Evolutionary conservation across 768 basidiomycete genomes (phyloP), one percentile per base, ranked within the genome.

Genomic region (Macrolepiota fuliginosa): DNA sequence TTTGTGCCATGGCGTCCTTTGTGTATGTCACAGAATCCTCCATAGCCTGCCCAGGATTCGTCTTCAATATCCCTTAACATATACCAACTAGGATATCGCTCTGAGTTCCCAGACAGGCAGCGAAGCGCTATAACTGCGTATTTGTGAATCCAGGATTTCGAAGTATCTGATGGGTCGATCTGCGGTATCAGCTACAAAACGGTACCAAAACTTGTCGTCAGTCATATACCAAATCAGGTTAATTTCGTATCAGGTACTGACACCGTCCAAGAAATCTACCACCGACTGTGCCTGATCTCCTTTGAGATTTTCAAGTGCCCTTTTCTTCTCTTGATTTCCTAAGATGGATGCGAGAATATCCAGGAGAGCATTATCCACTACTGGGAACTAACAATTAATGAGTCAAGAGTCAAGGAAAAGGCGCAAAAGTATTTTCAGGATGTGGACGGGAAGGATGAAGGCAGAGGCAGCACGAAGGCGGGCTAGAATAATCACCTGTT

Each of bases 11-110:
- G 63, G 13, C 52, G 13, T 1, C 69, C 71, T 58, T 52, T 69
- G 63, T 71, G 70, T 13, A 75, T 67, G 12, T 75, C 74, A 3
- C 71, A 67, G 56, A 73, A 75, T n/a, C 65, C 59, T 6, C 74
- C 74, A 24, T 62, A 57, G 0, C 66, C 62, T 4, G 64, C 58
- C 1, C 65, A 61, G 6, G 52, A 54, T 4, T 65, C 63, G 0
- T 64, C 45, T 11, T 58, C 29, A 11, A 71, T 62, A 15, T 59
- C 68, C 25, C 49, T 50, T 9, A 71, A 59, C 1, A 64, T 47
- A 37, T 74, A 68, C 36, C 69, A 70, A 7, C 66, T 61, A 12
- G 75, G 75, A 40, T 72, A 70, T 1, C 70, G 66, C 9, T 65
- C 65, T 6, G 73, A 70, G 56, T 61, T 65, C 29, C 64, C 60